phyloP scores from a whole-genome alignment of 2,329 filamentous ascomycete species.

The Pestalotiopsis sp. region DNA sequence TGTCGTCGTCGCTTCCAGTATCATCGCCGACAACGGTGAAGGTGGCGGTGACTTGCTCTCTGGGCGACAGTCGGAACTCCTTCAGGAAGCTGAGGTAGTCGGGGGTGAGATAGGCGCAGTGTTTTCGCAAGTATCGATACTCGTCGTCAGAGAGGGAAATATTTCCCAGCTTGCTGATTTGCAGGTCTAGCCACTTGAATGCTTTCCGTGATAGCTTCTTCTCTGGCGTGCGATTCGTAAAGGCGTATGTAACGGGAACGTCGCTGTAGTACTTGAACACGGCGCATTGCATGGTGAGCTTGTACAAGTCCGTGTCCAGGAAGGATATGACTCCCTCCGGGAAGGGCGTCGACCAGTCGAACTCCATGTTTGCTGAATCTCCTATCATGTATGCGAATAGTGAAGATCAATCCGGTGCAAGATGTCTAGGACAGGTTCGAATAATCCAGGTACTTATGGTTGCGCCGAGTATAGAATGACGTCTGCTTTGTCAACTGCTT shows the following conservation, averaged over 20 bases:
- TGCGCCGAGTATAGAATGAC: not conserved
- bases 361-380: slow-evolving; percentile 50
- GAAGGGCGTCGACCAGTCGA: slow-evolving; percentile 65
- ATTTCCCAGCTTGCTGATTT: slow-evolving; percentile 82
- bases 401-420: not conserved
- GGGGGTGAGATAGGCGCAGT: slow-evolving; percentile 77
- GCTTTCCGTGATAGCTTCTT: slow-evolving; percentile 86
- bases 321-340: slow-evolving; percentile 81
- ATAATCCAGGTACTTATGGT: not conserved
- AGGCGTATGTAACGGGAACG: slow-evolving; percentile 82
- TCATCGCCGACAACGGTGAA: slow-evolving; percentile 60
- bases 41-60: slow-evolving; percentile 72
- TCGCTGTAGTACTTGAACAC: slow-evolving; percentile 90
- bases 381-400: not conserved
- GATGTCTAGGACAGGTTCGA: not conserved
- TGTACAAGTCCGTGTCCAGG: slow-evolving; percentile 85
- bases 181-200: slow-evolving; percentile 80
- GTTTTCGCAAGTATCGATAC: slow-evolving; percentile 71
- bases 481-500: not conserved
- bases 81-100: slow-evolving; percentile 81
- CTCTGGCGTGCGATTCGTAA: slow-evolving; percentile 92
- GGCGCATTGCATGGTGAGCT: slow-evolving; percentile 98
- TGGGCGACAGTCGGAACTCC: slow-evolving; percentile 77
- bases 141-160: slow-evolving; percentile 80
- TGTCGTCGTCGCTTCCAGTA: slow-evolving; percentile 61